Base-by-base conservation (phyloP, 2,329 filamentous ascomycete genomes). In the Lecanicillium sp. region DNA sequence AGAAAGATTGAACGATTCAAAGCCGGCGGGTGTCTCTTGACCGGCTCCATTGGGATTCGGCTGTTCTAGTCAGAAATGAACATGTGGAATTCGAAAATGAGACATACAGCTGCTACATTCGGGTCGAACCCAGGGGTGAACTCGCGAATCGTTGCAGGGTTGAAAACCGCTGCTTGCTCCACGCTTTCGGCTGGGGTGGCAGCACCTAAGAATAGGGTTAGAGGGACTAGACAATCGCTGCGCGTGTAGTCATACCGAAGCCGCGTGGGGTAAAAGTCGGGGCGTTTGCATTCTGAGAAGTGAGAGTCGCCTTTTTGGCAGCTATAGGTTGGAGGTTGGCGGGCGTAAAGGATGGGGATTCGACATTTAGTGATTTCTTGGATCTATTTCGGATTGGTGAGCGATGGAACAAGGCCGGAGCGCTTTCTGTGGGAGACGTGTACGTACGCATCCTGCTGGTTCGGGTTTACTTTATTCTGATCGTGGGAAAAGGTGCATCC, bases 271-370 rank as follows among this genome's bases (percentile, higher is more conserved):
- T 92, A 52, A 94, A 94, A 4, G 86, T 80, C 15, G 87, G 84
- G 17, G 90, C 92, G 58, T 77, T 92, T n/a, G 84, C 89, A 40
- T 87, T 84, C 61, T 94, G 88, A 2, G 88, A 87, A 7, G 89
- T 92, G 47, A 97, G 88, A 8, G 81, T 81, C 9, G 81, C 74
- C 52, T 84, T 84, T 61, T 87, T 87, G 17, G 65, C 55, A 2
- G 65, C 62, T 17, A 64, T 61, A 31, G 72, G 49, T 42, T 64
- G 61, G 31, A 71, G 50, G 42, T 59, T 65, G 12, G 76, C 68
- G 5, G 90, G 90, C 0, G 87, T 96, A 59, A 98, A 98, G 34
- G 90, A 87, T 11, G 92, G 90, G 8, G 92, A 97, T 54, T 97
- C 92, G 55, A 95, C 92, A 60, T 94, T 98, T 49, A 98, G 72